Evolutionary conservation across 306 rosid genomes (phyloP).

Genomic region (Crataegus laevigata): DNA sequence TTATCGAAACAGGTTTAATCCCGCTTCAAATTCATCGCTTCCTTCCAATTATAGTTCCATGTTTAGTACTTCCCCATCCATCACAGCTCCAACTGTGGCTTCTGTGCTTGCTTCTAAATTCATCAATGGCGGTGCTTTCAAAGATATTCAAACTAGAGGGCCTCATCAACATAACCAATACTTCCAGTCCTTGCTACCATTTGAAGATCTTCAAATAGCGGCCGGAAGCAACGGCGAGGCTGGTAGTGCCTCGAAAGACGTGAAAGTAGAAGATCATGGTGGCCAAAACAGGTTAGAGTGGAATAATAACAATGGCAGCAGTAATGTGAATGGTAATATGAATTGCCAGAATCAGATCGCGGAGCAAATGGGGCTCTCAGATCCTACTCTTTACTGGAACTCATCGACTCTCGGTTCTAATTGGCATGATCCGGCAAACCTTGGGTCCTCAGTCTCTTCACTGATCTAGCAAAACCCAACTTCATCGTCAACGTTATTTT

Average conservation of each 20-base stretch:
- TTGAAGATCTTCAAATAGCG: slow-evolving; percentile 36
- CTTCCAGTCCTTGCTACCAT: slow-evolving; percentile 37
- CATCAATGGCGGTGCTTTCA: slow-evolving; percentile 31
- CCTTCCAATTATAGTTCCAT: slow-evolving; percentile 44
- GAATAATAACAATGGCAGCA: slow-evolving; percentile 18
- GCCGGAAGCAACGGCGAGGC: slow-evolving; percentile 5
- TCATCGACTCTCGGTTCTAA: slow-evolving; percentile 22
- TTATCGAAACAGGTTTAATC: slow-evolving; percentile 32
- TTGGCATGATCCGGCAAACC: slow-evolving; percentile 59
- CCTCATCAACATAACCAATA: neutral
- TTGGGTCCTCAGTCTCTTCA: slow-evolving; percentile 56
- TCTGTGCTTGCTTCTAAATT: slow-evolving; percentile 55
- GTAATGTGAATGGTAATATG: neutral
- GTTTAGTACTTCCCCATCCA: slow-evolving; percentile 29
- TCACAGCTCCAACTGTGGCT: slow-evolving; percentile 40
- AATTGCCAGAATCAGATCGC: slow-evolving; percentile 35
- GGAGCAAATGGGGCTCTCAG: slow-evolving; percentile 51
- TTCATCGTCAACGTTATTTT: neutral
- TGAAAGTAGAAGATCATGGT: slow-evolving; percentile 45
- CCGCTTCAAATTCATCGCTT: slow-evolving; percentile 16
- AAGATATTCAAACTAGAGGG: slow-evolving; percentile 22
- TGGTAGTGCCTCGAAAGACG: slow-evolving; percentile 30
- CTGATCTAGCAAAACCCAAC: slow-evolving; percentile 42
- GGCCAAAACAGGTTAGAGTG: slow-evolving; percentile 39
- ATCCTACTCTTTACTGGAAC: slow-evolving; percentile 70